Evolutionary conservation across 345 rosid genomes (phyloP).

Genomic region (Aegle marmelos): DNA sequence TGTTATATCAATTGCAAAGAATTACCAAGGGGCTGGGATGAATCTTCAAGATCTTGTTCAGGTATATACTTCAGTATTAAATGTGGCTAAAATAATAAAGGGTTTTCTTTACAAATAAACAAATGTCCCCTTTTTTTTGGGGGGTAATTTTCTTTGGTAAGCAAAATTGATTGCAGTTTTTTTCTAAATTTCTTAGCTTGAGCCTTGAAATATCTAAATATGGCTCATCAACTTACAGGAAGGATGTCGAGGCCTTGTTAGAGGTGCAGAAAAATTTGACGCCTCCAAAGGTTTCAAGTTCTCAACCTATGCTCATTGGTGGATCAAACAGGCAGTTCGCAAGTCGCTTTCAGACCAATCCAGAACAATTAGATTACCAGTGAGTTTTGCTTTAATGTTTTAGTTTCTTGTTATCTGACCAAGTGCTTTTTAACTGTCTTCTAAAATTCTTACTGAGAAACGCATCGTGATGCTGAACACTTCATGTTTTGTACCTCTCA

Average conservation of each 20-base stretch:
- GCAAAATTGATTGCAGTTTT: neutral
- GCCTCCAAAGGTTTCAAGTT: slow-evolving; percentile 31
- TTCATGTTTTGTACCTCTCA: neutral
- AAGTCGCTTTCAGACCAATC: slow-evolving; percentile 86
- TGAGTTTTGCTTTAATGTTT: slow-evolving; percentile 30
- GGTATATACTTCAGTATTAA: slow-evolving; percentile 38
- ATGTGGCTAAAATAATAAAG: neutral
- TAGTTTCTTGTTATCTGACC: slow-evolving; percentile 6
- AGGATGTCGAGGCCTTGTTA: slow-evolving; percentile 92
- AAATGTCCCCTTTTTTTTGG: too few relatives aligned
- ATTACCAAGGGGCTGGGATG: slow-evolving; percentile 88
- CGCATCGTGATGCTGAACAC: neutral
- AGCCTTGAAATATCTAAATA: slow-evolving; percentile 10
- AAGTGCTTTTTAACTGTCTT: neutral
- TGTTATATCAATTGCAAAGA: slow-evolving; percentile 93
- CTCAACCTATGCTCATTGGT: slow-evolving; percentile 46
- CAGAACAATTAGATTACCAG: slow-evolving; percentile 84
- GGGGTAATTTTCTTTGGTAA: neutral
- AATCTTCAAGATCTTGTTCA: slow-evolving; percentile 95
- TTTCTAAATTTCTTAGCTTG: neutral
- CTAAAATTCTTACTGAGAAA: neutral
- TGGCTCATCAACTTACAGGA: slow-evolving; percentile 44
- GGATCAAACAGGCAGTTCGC: slow-evolving; percentile 93
- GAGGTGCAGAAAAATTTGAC: slow-evolving; percentile 93
- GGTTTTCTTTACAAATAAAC: neutral